A percentile compares a stretch with the other conserved stretches of the same genome.
Conservation (phyloP, 2,329 filamentous ascomycete species). For the Sphaerostilbella broomeana region DNA sequence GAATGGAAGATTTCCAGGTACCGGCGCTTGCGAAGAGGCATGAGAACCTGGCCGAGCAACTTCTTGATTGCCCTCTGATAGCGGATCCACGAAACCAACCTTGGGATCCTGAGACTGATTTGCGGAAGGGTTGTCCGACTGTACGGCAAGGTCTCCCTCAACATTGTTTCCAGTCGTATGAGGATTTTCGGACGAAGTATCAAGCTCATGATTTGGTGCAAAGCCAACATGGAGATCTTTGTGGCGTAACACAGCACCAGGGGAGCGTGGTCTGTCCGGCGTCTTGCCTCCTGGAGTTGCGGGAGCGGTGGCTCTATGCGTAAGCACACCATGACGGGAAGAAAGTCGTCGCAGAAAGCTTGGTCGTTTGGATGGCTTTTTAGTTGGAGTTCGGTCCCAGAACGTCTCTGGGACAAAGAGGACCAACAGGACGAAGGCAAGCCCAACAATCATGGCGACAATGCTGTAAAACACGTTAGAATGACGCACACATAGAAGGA, state of each 20-base stretch:
- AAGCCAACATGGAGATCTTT: constrained; percentile 29
- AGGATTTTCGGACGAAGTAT: not conserved
- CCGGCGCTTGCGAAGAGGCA: not conserved
- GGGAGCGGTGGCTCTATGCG: constrained; percentile 11
- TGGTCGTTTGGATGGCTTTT: constrained; percentile 34
- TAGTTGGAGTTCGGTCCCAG: constrained; percentile 74
- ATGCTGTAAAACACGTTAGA: constrained; percentile 46
- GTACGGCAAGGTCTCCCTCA: too few species aligned
- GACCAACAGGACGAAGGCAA: constrained; percentile 67
- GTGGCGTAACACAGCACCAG: constrained; percentile 17
- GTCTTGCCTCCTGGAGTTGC: constrained; percentile 3
- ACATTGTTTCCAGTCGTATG: not conserved
- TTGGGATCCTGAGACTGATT: not conserved
- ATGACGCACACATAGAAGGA: constrained; percentile 1
- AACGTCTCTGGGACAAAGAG: constrained; percentile 93
- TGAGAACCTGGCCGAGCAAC: not conserved
- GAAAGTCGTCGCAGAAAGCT: constrained; percentile 44
- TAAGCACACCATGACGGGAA: constrained; percentile 29
- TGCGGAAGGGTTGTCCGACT: too few species aligned
- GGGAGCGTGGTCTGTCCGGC: constrained; percentile 14
- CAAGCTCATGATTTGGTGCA: constrained; percentile 10
- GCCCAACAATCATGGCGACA: constrained; percentile 70
- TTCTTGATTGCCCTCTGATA: not conserved
- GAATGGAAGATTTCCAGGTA: too few species aligned
- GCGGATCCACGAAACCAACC: constrained; percentile 1